These are phyloP conservation scores for Alopecurus myosuroides DNA, from an alignment of 176 grass and related monocot genomes.

Conservation along the genomic window DNA sequence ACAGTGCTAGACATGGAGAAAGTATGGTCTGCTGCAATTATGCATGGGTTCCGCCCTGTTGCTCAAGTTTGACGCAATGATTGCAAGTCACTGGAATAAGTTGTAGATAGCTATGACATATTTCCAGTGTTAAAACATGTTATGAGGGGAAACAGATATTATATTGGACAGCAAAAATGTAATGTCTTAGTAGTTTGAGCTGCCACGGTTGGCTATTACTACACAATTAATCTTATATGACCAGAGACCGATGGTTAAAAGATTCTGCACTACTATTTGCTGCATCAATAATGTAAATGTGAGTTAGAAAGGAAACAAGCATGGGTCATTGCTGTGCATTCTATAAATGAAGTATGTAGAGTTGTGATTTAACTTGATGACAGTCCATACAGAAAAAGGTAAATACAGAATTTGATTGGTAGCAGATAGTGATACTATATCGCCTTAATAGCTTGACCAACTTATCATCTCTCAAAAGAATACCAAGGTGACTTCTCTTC, in stretches of 20 bases:
- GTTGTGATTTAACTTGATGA: neutral
- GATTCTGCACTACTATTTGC: neutral
- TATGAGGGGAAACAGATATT: neutral
- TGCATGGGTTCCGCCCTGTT: slow-evolving; percentile 62
- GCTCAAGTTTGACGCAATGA: slow-evolving; percentile 20
- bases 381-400: neutral
- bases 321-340: neutral
- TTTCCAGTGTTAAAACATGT: neutral
- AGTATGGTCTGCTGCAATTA: slow-evolving; percentile 60
- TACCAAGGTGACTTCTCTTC: neutral
- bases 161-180: neutral
- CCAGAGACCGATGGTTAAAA: neutral
- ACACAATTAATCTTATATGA: neutral
- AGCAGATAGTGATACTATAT: neutral
- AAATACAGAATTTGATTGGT: neutral
- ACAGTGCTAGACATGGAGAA: slow-evolving; percentile 57
- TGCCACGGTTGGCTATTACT: neutral
- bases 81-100: slow-evolving; percentile 10
- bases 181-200: neutral
- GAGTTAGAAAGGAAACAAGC: neutral
- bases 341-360: neutral
- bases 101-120: neutral
- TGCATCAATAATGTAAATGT: neutral
- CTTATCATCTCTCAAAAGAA: neutral
- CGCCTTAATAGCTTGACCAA: neutral